phyloP scores from a whole-genome alignment of 306 rosid species.

The Inga oerstediana region DNA sequence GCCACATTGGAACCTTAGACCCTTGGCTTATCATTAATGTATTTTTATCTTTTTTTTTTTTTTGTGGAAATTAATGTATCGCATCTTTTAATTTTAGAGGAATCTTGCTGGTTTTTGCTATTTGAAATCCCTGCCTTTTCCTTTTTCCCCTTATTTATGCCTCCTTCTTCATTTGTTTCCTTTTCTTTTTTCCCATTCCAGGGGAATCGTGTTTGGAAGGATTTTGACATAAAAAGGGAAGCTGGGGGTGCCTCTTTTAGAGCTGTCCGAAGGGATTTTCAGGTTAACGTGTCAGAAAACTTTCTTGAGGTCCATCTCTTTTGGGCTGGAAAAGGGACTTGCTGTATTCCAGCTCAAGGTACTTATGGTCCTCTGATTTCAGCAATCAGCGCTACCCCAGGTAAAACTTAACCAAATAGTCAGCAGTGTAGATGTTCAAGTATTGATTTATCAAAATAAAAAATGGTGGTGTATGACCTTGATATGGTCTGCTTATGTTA shows the following conservation, averaged over 20 bases:
- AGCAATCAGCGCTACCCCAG: constrained; percentile 78
- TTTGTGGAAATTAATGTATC: not conserved
- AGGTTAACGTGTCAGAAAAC: constrained; percentile 59
- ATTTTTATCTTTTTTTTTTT: not conserved
- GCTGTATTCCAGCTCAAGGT: constrained; percentile 66
- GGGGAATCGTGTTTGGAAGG: constrained; percentile 58
- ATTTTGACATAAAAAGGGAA: constrained; percentile 70
- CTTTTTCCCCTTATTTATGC: not conserved
- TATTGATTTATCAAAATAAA: not conserved
- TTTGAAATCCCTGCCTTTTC: not conserved
- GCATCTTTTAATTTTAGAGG: not conserved
- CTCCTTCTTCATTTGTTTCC: not conserved
- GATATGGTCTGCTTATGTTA: constrained; percentile 24
- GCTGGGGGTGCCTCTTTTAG: constrained; percentile 56
- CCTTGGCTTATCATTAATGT: not conserved
- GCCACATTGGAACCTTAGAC: too few species aligned
- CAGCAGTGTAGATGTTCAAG: constrained; percentile 10
- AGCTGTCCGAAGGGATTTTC: constrained; percentile 43
- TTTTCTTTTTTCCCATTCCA: constrained; percentile 22
- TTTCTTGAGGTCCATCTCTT: constrained; percentile 77
- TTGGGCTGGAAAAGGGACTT: constrained; percentile 94
- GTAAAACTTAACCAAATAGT: constrained; percentile 38
- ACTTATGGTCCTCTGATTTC: constrained; percentile 78
- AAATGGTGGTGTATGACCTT: not conserved
- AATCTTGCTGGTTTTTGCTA: not conserved